A percentile compares a stretch with the other conserved stretches of the same genome.
phyloP scores from a whole-genome alignment of 2,329 filamentous ascomycete genomes.

The Calonectria leucothoes region DNA sequence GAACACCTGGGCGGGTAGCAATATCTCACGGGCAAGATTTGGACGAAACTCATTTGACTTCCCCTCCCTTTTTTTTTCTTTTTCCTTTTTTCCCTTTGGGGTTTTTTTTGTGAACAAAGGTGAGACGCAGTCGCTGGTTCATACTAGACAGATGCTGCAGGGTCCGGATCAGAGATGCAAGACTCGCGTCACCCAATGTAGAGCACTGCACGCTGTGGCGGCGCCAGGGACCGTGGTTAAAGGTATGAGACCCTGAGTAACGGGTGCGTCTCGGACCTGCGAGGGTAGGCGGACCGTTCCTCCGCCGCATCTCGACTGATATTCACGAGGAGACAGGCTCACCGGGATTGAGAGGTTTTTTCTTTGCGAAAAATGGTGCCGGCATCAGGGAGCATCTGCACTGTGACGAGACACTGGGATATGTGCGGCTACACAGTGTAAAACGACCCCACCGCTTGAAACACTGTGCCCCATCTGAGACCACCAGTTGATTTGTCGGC shows the following conservation, averaged over 20 bases:
- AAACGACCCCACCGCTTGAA: constrained; percentile 3
- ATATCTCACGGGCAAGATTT: not conserved
- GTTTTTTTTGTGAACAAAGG: not conserved
- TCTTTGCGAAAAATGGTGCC: not conserved
- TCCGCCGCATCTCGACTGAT: not conserved
- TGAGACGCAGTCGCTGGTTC: not conserved
- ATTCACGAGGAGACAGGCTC: not conserved
- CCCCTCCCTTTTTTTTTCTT: not conserved
- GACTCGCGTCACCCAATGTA: not conserved
- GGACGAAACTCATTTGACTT: not conserved
- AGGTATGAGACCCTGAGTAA: not conserved
- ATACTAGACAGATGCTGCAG: not conserved
- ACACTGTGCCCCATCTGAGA: constrained; percentile 25
- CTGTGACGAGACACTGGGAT: not conserved
- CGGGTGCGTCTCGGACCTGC: not conserved
- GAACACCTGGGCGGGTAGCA: not conserved
- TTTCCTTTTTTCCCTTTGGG: not conserved
- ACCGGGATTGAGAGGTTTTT: not conserved
- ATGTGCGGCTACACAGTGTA: not conserved
- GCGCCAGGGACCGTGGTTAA: not conserved
- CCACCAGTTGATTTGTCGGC: constrained; percentile 24
- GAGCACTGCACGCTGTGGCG: not conserved
- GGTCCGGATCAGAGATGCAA: not conserved
- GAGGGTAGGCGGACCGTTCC: not conserved
- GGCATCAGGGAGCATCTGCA: not conserved